Conservation (phyloP, 2,329 filamentous ascomycete species). For the Ophiostoma triangulosporum region DNA sequence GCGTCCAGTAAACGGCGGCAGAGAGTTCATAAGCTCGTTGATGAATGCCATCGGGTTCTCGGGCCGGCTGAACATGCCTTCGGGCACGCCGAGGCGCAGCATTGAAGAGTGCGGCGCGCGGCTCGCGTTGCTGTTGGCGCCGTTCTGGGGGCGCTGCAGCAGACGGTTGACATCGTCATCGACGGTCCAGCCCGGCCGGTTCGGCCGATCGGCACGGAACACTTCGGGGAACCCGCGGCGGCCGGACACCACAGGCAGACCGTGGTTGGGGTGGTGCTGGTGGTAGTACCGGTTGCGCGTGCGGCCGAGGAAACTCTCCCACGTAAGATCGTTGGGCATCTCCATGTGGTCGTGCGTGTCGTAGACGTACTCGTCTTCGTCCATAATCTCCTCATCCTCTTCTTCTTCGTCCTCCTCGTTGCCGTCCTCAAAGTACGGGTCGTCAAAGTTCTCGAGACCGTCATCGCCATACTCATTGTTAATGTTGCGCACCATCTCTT, state of each 20-base stretch:
- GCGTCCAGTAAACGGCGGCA: slow-evolving; percentile 23
- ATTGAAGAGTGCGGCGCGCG: slow-evolving; percentile 29
- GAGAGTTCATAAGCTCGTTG: slow-evolving; percentile 41
- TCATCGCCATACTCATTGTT: slow-evolving; percentile 23
- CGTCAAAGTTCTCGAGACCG: slow-evolving; percentile 36
- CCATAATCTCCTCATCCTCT: slow-evolving; percentile 60
- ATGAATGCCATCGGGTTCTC: slow-evolving; percentile 32
- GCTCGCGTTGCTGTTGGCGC: slow-evolving; percentile 26
- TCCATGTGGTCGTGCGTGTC: slow-evolving; percentile 37
- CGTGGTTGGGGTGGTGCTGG: slow-evolving; percentile 32
- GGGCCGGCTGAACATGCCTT: slow-evolving; percentile 30
- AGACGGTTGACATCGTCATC: slow-evolving; percentile 84
- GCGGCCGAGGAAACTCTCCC: slow-evolving; percentile 23
- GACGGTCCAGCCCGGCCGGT: slow-evolving; percentile 31
- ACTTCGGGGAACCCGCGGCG: slow-evolving; percentile 30
- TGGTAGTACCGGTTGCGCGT: slow-evolving; percentile 16
- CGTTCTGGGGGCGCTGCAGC: slow-evolving; percentile 43
- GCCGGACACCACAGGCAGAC: not conserved
- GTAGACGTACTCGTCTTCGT: slow-evolving; percentile 52
- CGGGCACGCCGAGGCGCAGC: slow-evolving; percentile 38
- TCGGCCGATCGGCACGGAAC: slow-evolving; percentile 38
- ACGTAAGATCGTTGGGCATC: slow-evolving; percentile 23
- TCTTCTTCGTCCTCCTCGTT: slow-evolving; percentile 51
- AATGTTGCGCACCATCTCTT: slow-evolving; percentile 11
- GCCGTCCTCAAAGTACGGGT: slow-evolving; percentile 39